Evolutionary conservation across 495 filamentous ascomycete species (phyloP).

Genomic region (Annulohypoxylon moriforme): DNA sequence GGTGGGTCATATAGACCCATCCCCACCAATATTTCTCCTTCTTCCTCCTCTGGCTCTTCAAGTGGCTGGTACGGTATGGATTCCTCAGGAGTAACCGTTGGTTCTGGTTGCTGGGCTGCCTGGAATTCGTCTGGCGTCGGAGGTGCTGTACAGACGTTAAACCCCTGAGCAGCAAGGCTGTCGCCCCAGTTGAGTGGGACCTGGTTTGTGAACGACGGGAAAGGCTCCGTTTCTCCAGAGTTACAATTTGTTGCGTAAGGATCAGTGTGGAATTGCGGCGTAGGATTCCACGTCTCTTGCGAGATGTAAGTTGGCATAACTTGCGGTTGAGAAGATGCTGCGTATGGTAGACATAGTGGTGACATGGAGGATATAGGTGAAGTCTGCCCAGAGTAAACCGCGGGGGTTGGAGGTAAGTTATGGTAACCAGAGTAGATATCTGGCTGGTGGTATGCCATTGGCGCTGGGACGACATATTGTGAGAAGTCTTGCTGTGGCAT

Average conservation of each 20-base stretch:
- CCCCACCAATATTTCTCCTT: constrained; percentile 78
- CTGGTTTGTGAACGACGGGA: constrained; percentile 37
- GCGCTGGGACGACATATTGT: constrained; percentile 47
- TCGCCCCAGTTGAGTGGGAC: constrained; percentile 54
- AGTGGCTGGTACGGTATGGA: constrained; percentile 58
- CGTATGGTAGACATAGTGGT: constrained; percentile 54
- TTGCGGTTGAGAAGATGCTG: constrained; percentile 35
- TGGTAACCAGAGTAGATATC: constrained; percentile 51
- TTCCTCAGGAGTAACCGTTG: constrained; percentile 56
- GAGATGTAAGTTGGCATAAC: constrained; percentile 41
- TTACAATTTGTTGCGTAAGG: constrained; percentile 23
- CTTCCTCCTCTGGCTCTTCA: constrained; percentile 55
- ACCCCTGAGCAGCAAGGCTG: constrained; percentile 51
- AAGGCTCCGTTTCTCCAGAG: constrained; percentile 25
- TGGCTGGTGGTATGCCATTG: constrained; percentile 50
- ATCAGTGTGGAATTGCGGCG: constrained; percentile 29
- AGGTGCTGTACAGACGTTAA: constrained; percentile 60
- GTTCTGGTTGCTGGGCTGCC: constrained; percentile 59
- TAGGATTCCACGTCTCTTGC: constrained; percentile 38
- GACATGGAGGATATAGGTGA: constrained; percentile 57
- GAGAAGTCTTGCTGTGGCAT: constrained; percentile 48
- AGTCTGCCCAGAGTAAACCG: constrained; percentile 58
- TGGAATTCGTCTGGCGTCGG: constrained; percentile 71
- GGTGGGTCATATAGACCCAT: constrained; percentile 85
- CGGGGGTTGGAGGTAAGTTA: constrained; percentile 56